Evolutionary conservation across 768 basidiomycete species (phyloP), one percentile per base, ranked within the genome.

Genomic region (Sistotremastrum niveocremeum): DNA sequence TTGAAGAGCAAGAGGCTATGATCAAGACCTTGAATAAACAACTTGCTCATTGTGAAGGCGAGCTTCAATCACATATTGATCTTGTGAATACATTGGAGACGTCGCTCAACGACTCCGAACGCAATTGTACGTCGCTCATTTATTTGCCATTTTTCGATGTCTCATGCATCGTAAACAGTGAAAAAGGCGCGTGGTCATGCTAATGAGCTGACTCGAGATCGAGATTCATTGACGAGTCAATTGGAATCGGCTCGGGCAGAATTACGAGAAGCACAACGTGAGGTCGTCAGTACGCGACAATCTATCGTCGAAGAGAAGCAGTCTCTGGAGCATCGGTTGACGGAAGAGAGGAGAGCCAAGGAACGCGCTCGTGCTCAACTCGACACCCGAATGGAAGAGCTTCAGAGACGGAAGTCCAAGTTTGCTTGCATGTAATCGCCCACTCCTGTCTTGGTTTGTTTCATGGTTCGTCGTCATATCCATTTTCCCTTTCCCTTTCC

Each of bases 181-280:
- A 85, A 91, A 49, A 94, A 94, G 64, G 84, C 89, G 5, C 85
- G 90, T 35, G 82, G 89, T 79, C 90, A 93, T 60, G 86, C 88
- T 12, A 88, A 84, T 46, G 90, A 94, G 57, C 65, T 91, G 36
- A 84, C 83, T 7, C 74, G 84, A 42, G 90, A 94, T 62, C 79
- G 90, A 39, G 90, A 93, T 61, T 71, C 72, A 36, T 67, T 86
- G 46, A 80, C 66, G 49, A 56, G 61, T 39, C 80, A 86, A 61
- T 63, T 84, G 47, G 78, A 81, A 34, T 58, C 68, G 33, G 71
- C 91, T 31, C 77, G 82, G 41, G 72, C 62, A 46, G 86, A 93
- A 62, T 72, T 93, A 29, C 64, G 73, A 43, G 83, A 87, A 50
- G 74, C 84, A 40, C 82, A 85, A 61, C 76, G 76, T 35, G 90